Percentiles rank a stretch among this genome's conserved stretches.
These are phyloP conservation scores for Platanus orientalis DNA, from an alignment of 164 flowering plant genomes.

Conservation along the genomic window DNA sequence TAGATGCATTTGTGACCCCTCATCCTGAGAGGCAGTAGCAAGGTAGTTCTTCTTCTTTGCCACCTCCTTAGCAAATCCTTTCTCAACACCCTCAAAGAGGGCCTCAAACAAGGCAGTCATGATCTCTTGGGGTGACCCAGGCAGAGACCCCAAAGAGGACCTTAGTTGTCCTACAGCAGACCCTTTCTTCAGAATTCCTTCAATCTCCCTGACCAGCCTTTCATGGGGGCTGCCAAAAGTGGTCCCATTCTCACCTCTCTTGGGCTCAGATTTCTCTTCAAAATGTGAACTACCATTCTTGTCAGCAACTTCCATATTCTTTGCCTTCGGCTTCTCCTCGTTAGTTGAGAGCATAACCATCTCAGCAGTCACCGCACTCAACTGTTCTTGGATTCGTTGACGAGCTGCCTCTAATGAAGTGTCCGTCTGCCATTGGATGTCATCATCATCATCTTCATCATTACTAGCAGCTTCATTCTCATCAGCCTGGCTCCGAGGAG, in stretches of 20 bases:
- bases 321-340: slow-evolving; percentile 31
- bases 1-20: slow-evolving; percentile 38
- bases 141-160: slow-evolving; percentile 28
- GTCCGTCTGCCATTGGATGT: slow-evolving; percentile 76
- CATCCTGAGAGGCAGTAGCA: slow-evolving; percentile 40
- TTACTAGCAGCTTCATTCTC: slow-evolving; percentile 34
- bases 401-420: slow-evolving; percentile 68
- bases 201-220: slow-evolving; percentile 32
- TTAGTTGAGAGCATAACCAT: slow-evolving; percentile 65
- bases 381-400: slow-evolving; percentile 64
- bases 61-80: slow-evolving; percentile 62
- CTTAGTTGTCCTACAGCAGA: slow-evolving; percentile 32
- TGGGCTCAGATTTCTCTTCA: slow-evolving; percentile 20
- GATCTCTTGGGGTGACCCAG: slow-evolving; percentile 39
- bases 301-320: slow-evolving; percentile 1
- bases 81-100: slow-evolving; percentile 48
- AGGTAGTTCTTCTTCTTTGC: slow-evolving; percentile 47
- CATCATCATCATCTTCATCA: slow-evolving; percentile 40
- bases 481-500: slow-evolving; percentile 49
- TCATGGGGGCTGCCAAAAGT: slow-evolving; percentile 7
- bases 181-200: slow-evolving; percentile 39
- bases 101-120: slow-evolving; percentile 46
- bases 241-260: slow-evolving; percentile 2
- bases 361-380: slow-evolving; percentile 67
- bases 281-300: slow-evolving; percentile 15